A percentile compares a stretch with the other conserved stretches of the same genome.
These are phyloP conservation scores for Casuarina equisetifolia DNA, from an alignment of 306 rosid species.

Conservation along the genomic window DNA sequence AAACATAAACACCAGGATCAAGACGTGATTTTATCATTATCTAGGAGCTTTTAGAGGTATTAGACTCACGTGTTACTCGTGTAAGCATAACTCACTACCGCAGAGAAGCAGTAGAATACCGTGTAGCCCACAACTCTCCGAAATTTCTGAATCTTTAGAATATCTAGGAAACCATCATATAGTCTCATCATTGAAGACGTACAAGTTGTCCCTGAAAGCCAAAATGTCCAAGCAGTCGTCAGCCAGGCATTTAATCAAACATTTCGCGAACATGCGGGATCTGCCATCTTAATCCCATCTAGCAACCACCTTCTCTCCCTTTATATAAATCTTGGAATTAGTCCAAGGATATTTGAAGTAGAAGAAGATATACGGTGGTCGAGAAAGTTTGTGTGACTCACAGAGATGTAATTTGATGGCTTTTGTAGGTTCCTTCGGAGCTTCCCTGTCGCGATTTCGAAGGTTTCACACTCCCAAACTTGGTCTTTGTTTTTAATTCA, in stretches of 20 bases:
- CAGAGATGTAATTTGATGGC: background rate
- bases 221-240: constrained; percentile 18
- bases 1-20: constrained; percentile 12
- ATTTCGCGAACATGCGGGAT: background rate
- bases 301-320: background rate
- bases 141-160: constrained; percentile 77
- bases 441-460: background rate
- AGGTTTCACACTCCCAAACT: background rate
- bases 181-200: constrained; percentile 34
- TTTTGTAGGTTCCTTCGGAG: background rate
- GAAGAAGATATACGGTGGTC: background rate
- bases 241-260: constrained; percentile 32
- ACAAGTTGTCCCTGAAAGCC: constrained; percentile 22
- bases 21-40: background rate
- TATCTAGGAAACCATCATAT: constrained; percentile 53
- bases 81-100: constrained; percentile 67
- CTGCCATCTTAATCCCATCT: background rate
- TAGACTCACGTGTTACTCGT: constrained; percentile 72
- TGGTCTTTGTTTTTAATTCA: no score
- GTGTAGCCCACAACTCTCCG: constrained; percentile 77
- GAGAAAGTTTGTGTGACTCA: background rate
- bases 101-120: constrained; percentile 75
- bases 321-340: background rate
- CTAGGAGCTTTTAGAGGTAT: constrained; percentile 7
- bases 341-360: background rate